phyloP scores from a whole-genome alignment of 1,284 basidiomycete species.

The Cryptococcus jaspeensis region DNA sequence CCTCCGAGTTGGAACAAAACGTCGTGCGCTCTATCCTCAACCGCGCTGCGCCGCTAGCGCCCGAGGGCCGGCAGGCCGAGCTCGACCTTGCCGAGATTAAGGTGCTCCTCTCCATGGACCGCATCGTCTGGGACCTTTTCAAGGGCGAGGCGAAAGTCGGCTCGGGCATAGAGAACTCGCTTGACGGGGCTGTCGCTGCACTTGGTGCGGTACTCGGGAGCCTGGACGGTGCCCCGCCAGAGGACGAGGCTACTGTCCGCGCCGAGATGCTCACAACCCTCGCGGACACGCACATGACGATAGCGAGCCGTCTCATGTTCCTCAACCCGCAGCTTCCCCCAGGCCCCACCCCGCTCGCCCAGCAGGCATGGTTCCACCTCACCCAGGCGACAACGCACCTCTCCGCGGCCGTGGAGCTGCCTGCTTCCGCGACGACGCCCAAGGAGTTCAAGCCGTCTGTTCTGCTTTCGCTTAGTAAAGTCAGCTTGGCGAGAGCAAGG shows the following conservation, averaged over 20 bases:
- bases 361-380: constrained; percentile 40
- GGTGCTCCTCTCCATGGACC: constrained; percentile 40
- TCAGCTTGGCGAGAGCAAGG: constrained; percentile 34
- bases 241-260: constrained; percentile 26
- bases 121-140: constrained; percentile 42
- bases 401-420: constrained; percentile 35
- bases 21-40: constrained; percentile 34
- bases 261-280: constrained; percentile 40
- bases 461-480: constrained; percentile 29
- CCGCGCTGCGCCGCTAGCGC: constrained; percentile 21
- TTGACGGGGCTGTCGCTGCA: constrained; percentile 36
- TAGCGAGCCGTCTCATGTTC: constrained; percentile 30
- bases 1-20: constrained; percentile 34
- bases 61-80: constrained; percentile 39
- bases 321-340: constrained; percentile 27
- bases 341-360: constrained; percentile 32
- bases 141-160: constrained; percentile 29
- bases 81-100: constrained; percentile 44
- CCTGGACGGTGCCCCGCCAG: constrained; percentile 28
- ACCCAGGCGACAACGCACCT: constrained; percentile 31
- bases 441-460: constrained; percentile 39
- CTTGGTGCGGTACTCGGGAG: constrained; percentile 28
- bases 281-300: constrained; percentile 36
- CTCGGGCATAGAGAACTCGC: constrained; percentile 26
- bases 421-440: constrained; percentile 26